A percentile compares a stretch with the other conserved stretches of the same genome.
These are phyloP conservation scores for Filosporella fistucella DNA, from an alignment of 495 filamentous ascomycete genomes.

Conservation along the genomic window DNA sequence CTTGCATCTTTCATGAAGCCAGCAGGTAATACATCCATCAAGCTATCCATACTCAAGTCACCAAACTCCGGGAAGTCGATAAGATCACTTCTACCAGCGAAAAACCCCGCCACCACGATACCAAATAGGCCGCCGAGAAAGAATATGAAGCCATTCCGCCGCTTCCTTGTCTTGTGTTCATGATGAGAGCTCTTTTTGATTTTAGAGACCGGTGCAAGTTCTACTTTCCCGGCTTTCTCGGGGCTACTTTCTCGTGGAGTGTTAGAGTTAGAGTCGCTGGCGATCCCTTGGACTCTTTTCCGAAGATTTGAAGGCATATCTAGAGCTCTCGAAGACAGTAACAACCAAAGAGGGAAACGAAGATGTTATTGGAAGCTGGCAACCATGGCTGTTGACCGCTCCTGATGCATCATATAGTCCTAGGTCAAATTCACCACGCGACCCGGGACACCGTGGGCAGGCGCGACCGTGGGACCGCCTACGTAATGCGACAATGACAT, in stretches of 20 bases:
- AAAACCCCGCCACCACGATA: slow-evolving; percentile 73
- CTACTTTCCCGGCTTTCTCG: slow-evolving; percentile 36
- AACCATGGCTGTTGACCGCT: too few relatives aligned
- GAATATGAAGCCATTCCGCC: slow-evolving; percentile 76
- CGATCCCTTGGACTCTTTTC: slow-evolving; percentile 35
- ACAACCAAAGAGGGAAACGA: too few relatives aligned
- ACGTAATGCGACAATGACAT: too few relatives aligned
- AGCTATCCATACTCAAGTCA: slow-evolving; percentile 76
- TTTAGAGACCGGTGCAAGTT: slow-evolving; percentile 28
- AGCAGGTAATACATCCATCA: slow-evolving; percentile 79
- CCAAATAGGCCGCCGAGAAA: slow-evolving; percentile 79
- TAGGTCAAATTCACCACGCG: too few relatives aligned
- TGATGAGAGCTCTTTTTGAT: slow-evolving; percentile 7
- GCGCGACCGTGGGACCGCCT: too few relatives aligned
- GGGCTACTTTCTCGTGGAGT: slow-evolving; percentile 35
- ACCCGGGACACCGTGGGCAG: too few relatives aligned
- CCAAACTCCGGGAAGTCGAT: slow-evolving; percentile 75
- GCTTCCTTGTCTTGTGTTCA: slow-evolving; percentile 44
- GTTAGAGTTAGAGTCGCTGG: slow-evolving; percentile 28
- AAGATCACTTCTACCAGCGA: slow-evolving; percentile 78
- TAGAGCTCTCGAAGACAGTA: too few relatives aligned
- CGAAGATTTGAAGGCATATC: slow-evolving; percentile 41
- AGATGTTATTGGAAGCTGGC: too few relatives aligned
- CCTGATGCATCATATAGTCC: too few relatives aligned
- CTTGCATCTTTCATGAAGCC: slow-evolving; percentile 77